Percentiles rank a stretch among this genome's conserved stretches.
Conservation (phyloP, 2,329 filamentous ascomycete genomes). For the Pseudocercospora vitis region DNA sequence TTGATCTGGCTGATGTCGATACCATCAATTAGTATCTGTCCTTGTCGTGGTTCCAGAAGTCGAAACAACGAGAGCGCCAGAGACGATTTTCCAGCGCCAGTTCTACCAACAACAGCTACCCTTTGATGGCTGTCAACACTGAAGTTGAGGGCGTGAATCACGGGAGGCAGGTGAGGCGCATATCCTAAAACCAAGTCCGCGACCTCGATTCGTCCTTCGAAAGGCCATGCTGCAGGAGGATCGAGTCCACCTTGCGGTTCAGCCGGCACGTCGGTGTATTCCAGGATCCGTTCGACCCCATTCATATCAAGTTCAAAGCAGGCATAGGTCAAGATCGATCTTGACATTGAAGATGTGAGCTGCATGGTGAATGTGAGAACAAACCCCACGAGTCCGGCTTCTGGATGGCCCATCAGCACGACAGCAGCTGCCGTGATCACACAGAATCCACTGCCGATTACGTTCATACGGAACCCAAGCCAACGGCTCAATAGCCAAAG, state of each 20-base stretch:
- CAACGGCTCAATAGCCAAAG: conserved; percentile 3
- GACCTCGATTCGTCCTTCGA: too few relatives aligned
- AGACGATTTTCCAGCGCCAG: conserved; percentile 56
- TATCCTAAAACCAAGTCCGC: too few relatives aligned
- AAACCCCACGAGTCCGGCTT: background rate
- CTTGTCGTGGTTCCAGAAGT: conserved; percentile 53
- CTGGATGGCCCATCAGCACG: background rate
- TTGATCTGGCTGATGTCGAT: conserved; percentile 71
- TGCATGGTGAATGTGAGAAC: background rate
- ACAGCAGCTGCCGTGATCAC: background rate
- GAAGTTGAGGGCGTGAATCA: too few relatives aligned
- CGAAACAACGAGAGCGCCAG: conserved; percentile 17
- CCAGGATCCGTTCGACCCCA: conserved; percentile 39
- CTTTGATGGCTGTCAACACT: too few relatives aligned
- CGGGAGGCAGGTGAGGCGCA: too few relatives aligned
- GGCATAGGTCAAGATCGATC: too few relatives aligned
- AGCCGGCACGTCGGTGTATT: conserved; percentile 89
- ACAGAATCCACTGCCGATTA: background rate
- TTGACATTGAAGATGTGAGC: too few relatives aligned
- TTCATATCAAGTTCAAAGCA: conserved; percentile 19
- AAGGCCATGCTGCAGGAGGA: conserved; percentile 70
- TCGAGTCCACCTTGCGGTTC: conserved; percentile 59
- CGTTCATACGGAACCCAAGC: background rate
- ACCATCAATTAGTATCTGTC: conserved; percentile 69
- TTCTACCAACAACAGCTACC: conserved; percentile 88